Evolutionary conservation across 202 grass and related monocot species (phyloP).

Genomic region (Dendrocalamus latiflorus): DNA sequence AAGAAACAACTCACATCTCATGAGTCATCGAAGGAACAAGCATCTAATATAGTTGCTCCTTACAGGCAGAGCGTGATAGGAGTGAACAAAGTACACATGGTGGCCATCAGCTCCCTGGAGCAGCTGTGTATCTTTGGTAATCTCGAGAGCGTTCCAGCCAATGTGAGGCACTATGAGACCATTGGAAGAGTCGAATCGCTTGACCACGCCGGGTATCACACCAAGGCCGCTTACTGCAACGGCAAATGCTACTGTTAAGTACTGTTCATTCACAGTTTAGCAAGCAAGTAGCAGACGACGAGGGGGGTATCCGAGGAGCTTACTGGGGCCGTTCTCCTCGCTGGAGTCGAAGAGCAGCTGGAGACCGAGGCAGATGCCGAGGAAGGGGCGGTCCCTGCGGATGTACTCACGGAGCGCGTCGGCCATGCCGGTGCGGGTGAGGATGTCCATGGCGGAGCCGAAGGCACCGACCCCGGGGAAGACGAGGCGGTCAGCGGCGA

Average conservation of each 20-base stretch:
- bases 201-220: constrained; percentile 81
- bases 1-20: constrained; percentile 32
- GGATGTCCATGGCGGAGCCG: constrained; percentile 87
- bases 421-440: constrained; percentile 72
- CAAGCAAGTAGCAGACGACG: not conserved
- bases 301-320: not conserved
- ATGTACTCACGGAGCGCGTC: constrained; percentile 74
- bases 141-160: constrained; percentile 89
- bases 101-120: constrained; percentile 68
- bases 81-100: constrained; percentile 99
- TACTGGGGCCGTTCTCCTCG: constrained; percentile 86
- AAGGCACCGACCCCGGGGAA: constrained; percentile 93
- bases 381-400: constrained; percentile 73
- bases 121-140: constrained; percentile 73
- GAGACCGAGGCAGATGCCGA: constrained; percentile 93
- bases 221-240: constrained; percentile 78
- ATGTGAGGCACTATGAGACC: constrained; percentile 91
- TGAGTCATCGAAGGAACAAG: constrained; percentile 1
- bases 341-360: constrained; percentile 90
- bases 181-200: constrained; percentile 73
- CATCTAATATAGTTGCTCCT: not conserved
- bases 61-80: constrained; percentile 74
- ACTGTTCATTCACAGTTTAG: not conserved
- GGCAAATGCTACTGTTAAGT: constrained; percentile 13
- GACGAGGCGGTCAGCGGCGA: constrained; percentile 63